phyloP scores from a whole-genome alignment of 2,329 filamentous ascomycete genomes.

The Botrytis sinoallii region DNA sequence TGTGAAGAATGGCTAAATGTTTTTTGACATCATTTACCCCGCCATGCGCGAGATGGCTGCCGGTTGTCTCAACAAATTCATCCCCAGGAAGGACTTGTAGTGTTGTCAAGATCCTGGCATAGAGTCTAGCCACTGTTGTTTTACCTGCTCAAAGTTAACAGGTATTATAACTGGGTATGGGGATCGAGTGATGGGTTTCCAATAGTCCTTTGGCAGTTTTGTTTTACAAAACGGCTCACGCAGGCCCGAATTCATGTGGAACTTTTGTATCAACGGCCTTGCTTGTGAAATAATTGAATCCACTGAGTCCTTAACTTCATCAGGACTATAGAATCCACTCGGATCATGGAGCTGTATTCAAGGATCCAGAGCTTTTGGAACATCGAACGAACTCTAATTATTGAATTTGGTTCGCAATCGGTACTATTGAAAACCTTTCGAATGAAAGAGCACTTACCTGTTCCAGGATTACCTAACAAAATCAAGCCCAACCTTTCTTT shows the following conservation, averaged over 20 bases:
- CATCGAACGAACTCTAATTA: neutral
- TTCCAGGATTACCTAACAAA: constrained; percentile 72
- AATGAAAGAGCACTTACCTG: constrained; percentile 47
- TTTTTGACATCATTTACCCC: constrained; percentile 58
- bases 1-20: constrained; percentile 54
- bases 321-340: neutral
- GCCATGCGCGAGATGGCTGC: constrained; percentile 60
- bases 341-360: neutral
- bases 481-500: constrained; percentile 60
- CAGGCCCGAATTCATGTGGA: neutral
- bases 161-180: neutral
- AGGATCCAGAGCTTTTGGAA: neutral
- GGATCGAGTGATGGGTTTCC: neutral
- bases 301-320: neutral
- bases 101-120: constrained; percentile 61
- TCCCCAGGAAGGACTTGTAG: constrained; percentile 60
- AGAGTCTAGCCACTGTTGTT: constrained; percentile 71
- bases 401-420: neutral
- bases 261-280: neutral
- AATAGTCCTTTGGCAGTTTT: neutral
- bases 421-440: neutral
- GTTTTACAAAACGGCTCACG: neutral
- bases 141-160: constrained; percentile 56
- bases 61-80: constrained; percentile 64
- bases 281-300: neutral